Percentiles rank a stretch among this genome's conserved stretches.
phyloP scores from a whole-genome alignment of 2,329 filamentous ascomycete genomes.

The Pseudogymnoascus sp. region DNA sequence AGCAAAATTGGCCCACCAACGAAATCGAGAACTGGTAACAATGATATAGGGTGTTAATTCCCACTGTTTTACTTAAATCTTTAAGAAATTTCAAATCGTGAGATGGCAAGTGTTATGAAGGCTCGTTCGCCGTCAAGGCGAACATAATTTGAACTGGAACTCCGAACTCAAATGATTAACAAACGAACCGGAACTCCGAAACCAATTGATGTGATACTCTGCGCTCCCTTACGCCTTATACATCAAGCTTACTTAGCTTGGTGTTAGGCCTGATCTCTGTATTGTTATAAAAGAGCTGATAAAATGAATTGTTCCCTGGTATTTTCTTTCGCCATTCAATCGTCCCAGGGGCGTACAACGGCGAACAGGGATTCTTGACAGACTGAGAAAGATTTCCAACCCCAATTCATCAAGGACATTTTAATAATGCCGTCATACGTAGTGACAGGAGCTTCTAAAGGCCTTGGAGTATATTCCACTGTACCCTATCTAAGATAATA shows the following conservation, averaged over 20 bases:
- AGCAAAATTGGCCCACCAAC: background rate
- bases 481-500: background rate
- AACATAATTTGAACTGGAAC: background rate
- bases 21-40: background rate
- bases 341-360: background rate
- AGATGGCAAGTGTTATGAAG: background rate
- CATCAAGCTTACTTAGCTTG: background rate
- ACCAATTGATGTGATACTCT: background rate
- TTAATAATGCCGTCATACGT: constrained; percentile 1
- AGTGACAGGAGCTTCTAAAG: background rate
- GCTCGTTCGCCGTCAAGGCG: background rate
- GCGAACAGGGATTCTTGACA: background rate
- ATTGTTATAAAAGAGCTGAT: background rate
- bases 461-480: background rate
- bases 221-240: background rate
- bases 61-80: background rate
- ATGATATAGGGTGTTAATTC: background rate
- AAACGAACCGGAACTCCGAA: background rate
- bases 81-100: too few species aligned
- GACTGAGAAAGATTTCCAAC: background rate
- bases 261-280: background rate
- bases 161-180: background rate
- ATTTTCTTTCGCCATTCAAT: background rate
- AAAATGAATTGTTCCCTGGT: background rate
- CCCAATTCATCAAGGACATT: background rate